Percentiles rank a stretch among this genome's conserved stretches.
Conservation (phyloP, 2,329 filamentous ascomycete genomes). For the Fusarium multiceps region DNA sequence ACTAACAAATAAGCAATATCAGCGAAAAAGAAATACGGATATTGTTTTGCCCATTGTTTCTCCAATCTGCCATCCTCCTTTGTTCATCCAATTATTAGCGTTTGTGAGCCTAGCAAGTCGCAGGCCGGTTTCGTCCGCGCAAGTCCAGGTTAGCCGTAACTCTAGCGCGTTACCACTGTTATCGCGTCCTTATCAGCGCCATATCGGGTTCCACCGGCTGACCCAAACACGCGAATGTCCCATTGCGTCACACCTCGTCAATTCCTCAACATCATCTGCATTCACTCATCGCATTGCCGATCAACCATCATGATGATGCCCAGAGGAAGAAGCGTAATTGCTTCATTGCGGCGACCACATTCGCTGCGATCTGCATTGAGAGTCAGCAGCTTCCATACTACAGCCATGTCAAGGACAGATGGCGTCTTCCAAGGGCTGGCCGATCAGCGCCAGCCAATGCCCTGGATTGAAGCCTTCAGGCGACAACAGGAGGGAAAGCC, state of each 20-base stretch:
- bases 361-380: neutral
- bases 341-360: slow-evolving; percentile 8
- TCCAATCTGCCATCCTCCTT: neutral
- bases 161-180: neutral
- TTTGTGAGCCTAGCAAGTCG: neutral
- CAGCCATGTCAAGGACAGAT: slow-evolving; percentile 37
- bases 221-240: neutral
- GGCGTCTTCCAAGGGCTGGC: slow-evolving; percentile 47
- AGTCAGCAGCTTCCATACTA: slow-evolving; percentile 30
- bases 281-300: neutral
- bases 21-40: no score
- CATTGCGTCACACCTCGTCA: slow-evolving; percentile 26
- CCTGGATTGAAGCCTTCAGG: slow-evolving; percentile 47
- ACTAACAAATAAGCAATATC: no score
- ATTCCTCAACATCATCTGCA: neutral
- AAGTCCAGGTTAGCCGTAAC: neutral
- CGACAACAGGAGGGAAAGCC: slow-evolving; percentile 37
- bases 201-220: slow-evolving; percentile 9
- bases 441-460: slow-evolving; percentile 43
- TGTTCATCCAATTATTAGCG: neutral
- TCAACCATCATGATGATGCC: slow-evolving; percentile 22
- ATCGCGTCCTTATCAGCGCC: slow-evolving; percentile 2
- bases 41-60: no score
- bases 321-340: neutral
- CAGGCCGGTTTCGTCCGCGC: slow-evolving; percentile 12